These are phyloP conservation scores for Acrocalymma vagum DNA, from an alignment of 2,329 filamentous ascomycete species.

Conservation along the genomic window DNA sequence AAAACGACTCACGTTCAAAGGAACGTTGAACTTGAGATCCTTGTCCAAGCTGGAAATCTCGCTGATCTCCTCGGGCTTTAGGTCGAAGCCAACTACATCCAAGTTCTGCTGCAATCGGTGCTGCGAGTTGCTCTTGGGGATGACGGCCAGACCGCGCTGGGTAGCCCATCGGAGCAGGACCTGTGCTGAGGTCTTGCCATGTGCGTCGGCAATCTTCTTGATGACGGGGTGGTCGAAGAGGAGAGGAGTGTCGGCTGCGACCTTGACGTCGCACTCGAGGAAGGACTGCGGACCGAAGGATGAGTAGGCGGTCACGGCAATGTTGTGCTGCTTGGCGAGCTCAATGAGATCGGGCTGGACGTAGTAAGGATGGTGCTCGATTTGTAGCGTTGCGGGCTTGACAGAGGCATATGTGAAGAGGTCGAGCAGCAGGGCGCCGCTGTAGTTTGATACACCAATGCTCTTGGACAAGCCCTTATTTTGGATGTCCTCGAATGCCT, in stretches of 20 bases:
- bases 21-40: constrained; percentile 43
- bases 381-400: constrained; percentile 46
- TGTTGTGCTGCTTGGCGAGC: constrained; percentile 41
- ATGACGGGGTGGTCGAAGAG: constrained; percentile 62
- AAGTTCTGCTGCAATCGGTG: constrained; percentile 42
- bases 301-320: constrained; percentile 47
- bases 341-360: constrained; percentile 43
- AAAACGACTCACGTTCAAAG: constrained; percentile 40
- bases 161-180: constrained; percentile 88
- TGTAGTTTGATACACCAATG: constrained; percentile 49
- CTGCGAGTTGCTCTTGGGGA: constrained; percentile 46
- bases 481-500: constrained; percentile 51
- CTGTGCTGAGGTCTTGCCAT: constrained; percentile 76
- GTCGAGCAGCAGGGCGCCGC: constrained; percentile 56
- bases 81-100: constrained; percentile 40
- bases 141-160: constrained; percentile 62
- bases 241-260: constrained; percentile 39
- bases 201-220: constrained; percentile 71
- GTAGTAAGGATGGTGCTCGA: constrained; percentile 50
- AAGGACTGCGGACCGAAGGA: constrained; percentile 57
- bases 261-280: constrained; percentile 45
- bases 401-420: constrained; percentile 61
- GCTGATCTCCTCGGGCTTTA: constrained; percentile 37
- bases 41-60: constrained; percentile 40
- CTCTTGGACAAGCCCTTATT: constrained; percentile 44